phyloP scores from a whole-genome alignment of 306 rosid species.

The Quercus engelmannii region DNA sequence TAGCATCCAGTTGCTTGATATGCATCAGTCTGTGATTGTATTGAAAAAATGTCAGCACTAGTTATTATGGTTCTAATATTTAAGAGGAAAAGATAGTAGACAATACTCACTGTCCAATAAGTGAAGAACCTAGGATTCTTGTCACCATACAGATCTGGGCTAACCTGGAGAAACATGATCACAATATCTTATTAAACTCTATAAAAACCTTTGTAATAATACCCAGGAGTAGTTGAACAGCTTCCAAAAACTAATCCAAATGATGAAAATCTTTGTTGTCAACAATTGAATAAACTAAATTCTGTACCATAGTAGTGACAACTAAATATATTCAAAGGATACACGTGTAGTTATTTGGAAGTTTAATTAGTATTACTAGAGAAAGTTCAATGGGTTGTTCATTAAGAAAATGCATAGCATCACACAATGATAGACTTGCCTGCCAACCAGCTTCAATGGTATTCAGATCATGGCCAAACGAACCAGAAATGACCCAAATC shows the following conservation, averaged over 20 bases:
- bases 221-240: neutral
- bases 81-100: neutral
- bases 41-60: neutral
- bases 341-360: neutral
- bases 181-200: neutral
- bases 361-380: neutral
- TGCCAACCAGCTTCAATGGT: constrained; percentile 99
- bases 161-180: constrained; percentile 53
- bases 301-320: too few relatives aligned
- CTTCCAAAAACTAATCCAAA: neutral
- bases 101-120: constrained; percentile 90
- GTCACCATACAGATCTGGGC: constrained; percentile 97
- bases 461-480: constrained; percentile 83
- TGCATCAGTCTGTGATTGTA: constrained; percentile 73
- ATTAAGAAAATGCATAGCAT: neutral
- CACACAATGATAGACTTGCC: constrained; percentile 41
- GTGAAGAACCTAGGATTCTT: constrained; percentile 93
- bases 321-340: neutral
- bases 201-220: neutral
- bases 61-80: neutral
- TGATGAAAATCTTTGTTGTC: neutral
- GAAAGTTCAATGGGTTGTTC: neutral
- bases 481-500: constrained; percentile 94
- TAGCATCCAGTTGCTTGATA: constrained; percentile 98
- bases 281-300: neutral